A percentile compares a stretch with the other conserved stretches of the same genome.
phyloP scores from a whole-genome alignment of 495 filamentous ascomycete species.

The Bacidia gigantensis region DNA sequence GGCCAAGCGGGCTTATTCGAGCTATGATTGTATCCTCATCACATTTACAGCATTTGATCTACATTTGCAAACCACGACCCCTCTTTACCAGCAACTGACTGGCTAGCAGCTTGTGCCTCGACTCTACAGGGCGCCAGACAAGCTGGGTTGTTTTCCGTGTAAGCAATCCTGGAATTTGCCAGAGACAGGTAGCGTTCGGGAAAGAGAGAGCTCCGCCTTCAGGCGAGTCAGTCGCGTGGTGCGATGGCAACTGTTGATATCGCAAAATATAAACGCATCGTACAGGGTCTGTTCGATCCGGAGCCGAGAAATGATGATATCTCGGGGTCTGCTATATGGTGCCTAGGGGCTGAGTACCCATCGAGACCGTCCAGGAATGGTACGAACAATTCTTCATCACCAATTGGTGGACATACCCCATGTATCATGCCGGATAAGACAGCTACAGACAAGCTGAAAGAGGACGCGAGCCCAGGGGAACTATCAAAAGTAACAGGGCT shows the following conservation, averaged over 20 bases:
- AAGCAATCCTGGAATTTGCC: too few species aligned
- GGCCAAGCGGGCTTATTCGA: too few species aligned
- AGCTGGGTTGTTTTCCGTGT: too few species aligned
- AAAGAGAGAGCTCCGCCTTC: too few species aligned
- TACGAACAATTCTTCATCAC: neutral
- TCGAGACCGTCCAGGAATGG: neutral
- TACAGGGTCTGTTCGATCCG: slow-evolving; percentile 92
- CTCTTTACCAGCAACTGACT: too few species aligned
- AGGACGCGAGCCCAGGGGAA: neutral
- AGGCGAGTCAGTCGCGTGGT: too few species aligned
- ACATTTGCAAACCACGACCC: too few species aligned
- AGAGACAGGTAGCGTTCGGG: too few species aligned
- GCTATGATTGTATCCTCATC: too few species aligned
- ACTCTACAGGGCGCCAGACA: too few species aligned
- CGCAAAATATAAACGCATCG: slow-evolving; percentile 61
- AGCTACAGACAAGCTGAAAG: neutral
- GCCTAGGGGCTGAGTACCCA: slow-evolving; percentile 55
- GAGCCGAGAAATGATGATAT: slow-evolving; percentile 71
- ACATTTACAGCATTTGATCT: too few species aligned
- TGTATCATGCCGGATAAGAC: neutral
- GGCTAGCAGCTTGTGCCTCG: too few species aligned
- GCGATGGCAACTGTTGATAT: slow-evolving; percentile 53
- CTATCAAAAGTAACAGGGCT: neutral
- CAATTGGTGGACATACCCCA: neutral
- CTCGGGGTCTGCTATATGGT: slow-evolving; percentile 67